Conservation (phyloP, 331 rosid genomes). For the Prunus yedoensis region DNA sequence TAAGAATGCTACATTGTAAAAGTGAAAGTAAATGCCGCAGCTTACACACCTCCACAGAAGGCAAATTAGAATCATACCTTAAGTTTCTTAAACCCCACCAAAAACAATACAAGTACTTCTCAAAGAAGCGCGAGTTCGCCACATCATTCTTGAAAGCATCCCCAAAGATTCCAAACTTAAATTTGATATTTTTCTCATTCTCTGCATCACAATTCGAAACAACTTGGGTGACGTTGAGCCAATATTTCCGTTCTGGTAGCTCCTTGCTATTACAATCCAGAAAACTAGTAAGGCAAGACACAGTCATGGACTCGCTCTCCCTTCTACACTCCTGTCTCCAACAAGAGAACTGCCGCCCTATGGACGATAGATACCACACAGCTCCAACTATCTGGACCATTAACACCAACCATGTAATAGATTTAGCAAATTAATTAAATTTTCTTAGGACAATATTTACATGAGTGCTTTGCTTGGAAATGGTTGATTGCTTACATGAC, state of each 20-base stretch:
- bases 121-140: constrained; percentile 48
- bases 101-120: constrained; percentile 70
- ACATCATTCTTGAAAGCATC: constrained; percentile 71
- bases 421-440: constrained; percentile 32
- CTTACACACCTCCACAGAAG: not conserved
- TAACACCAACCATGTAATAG: not conserved
- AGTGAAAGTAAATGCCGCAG: not conserved
- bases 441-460: too few relatives aligned
- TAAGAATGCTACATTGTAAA: not conserved
- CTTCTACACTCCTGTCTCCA: constrained; percentile 54
- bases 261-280: constrained; percentile 56
- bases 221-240: constrained; percentile 65
- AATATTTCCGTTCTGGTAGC: constrained; percentile 47
- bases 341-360: constrained; percentile 59
- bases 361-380: constrained; percentile 62
- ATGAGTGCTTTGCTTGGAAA: not conserved
- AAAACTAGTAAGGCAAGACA: constrained; percentile 54
- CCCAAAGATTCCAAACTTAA: constrained; percentile 74
- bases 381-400: constrained; percentile 64
- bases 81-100: constrained; percentile 86
- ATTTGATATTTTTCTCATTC: constrained; percentile 34
- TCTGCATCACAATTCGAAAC: constrained; percentile 44
- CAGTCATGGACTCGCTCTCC: constrained; percentile 38
- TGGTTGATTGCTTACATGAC: constrained; percentile 58
- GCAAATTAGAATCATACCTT: constrained; percentile 43